Evolutionary conservation across 192 early-diverging fungal species (phyloP).

Genomic region (Obelidium mucronatum): DNA sequence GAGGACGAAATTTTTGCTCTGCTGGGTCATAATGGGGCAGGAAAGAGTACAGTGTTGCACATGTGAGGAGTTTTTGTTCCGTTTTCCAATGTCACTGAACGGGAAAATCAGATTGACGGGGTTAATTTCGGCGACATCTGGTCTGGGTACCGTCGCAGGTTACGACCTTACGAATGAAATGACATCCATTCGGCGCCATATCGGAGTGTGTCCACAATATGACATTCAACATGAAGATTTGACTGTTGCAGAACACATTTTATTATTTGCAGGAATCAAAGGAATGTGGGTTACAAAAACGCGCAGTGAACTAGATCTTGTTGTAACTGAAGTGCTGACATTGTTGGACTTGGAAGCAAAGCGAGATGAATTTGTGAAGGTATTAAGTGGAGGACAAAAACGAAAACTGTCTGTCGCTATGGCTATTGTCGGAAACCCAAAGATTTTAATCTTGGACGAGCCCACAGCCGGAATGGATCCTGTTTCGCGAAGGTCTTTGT

Average conservation of each 20-base stretch:
- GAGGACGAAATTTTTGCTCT: slow-evolving; percentile 62
- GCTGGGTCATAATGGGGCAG: slow-evolving; percentile 29
- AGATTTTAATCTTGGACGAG: slow-evolving; percentile 70
- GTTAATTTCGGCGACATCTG: slow-evolving; percentile 58
- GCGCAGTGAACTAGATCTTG: slow-evolving; percentile 48
- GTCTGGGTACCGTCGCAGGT: slow-evolving; percentile 62
- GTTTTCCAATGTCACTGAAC: too few species aligned
- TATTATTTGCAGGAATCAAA: slow-evolving; percentile 70
- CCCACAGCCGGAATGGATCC: slow-evolving; percentile 71
- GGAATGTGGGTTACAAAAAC: slow-evolving; percentile 53
- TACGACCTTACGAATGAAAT: slow-evolving; percentile 60
- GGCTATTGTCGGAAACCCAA: slow-evolving; percentile 66
- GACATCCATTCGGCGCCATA: slow-evolving; percentile 62
- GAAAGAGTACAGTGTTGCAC: slow-evolving; percentile 29
- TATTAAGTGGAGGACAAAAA: slow-evolving; percentile 64
- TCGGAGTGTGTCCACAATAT: slow-evolving; percentile 80
- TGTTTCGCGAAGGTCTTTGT: slow-evolving; percentile 65
- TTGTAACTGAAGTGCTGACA: slow-evolving; percentile 49
- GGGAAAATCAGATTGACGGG: slow-evolving; percentile 64
- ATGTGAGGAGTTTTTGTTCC: slow-evolving; percentile 21
- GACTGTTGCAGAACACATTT: slow-evolving; percentile 68
- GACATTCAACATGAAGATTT: slow-evolving; percentile 72
- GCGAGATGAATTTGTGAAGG: slow-evolving; percentile 8
- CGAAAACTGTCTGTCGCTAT: slow-evolving; percentile 72
- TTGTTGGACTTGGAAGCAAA: slow-evolving; percentile 38